Conservation (phyloP, 257 asterid species). For the Solanum chilense region DNA sequence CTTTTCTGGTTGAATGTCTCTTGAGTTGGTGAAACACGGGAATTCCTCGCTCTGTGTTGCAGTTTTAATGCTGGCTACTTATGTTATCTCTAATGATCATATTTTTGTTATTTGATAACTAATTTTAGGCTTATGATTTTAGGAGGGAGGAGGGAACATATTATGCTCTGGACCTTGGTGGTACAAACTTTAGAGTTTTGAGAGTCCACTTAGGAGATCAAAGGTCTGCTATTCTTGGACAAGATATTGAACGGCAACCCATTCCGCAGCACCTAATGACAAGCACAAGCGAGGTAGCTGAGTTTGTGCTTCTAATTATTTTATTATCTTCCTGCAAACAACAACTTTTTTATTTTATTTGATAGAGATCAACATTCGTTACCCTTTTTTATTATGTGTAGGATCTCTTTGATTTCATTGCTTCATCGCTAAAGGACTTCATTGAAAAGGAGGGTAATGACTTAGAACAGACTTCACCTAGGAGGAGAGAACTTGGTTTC, state of each 20-base stretch:
- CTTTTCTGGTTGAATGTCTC: neutral
- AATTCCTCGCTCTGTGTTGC: neutral
- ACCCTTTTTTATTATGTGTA: conserved; percentile 10
- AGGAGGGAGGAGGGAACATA: conserved; percentile 45
- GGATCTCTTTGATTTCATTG: conserved; percentile 85
- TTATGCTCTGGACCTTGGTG: conserved; percentile 64
- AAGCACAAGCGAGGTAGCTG: conserved; percentile 46
- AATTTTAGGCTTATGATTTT: neutral
- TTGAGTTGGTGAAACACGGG: neutral
- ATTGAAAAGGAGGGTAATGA: conserved; percentile 40
- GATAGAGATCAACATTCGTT: neutral
- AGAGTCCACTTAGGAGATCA: conserved; percentile 54
- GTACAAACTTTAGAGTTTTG: conserved; percentile 57
- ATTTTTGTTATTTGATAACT: neutral
- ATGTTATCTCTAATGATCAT: neutral
- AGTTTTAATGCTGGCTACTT: neutral
- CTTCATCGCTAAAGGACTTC: conserved; percentile 44
- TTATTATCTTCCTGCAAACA: neutral
- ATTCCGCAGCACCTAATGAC: conserved; percentile 53
- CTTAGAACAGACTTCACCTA: conserved; percentile 18
- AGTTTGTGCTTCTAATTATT: neutral
- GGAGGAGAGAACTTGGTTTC: conserved; percentile 60
- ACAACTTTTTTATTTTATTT: neutral
- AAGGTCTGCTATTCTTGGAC: conserved; percentile 38
- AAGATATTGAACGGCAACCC: conserved; percentile 33